phyloP scores from a whole-genome alignment of 2,329 filamentous ascomycete genomes.

The Monosporascus ibericus region DNA sequence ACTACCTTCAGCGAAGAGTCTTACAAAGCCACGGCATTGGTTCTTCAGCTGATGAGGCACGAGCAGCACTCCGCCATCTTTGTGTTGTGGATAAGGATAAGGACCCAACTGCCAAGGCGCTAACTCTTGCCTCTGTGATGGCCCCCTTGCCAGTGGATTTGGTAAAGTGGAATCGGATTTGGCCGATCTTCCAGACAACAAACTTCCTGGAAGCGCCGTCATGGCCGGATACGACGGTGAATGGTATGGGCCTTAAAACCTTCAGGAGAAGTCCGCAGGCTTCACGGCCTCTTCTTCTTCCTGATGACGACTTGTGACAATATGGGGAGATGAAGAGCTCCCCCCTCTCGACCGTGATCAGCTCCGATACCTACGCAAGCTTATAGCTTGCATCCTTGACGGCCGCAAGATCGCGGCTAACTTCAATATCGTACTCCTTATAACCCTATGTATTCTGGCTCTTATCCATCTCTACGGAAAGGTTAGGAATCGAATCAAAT shows the following conservation, averaged over 20 bases:
- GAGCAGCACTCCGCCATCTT: too few relatives aligned
- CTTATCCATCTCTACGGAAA: slow-evolving; percentile 18
- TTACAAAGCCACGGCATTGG: too few relatives aligned
- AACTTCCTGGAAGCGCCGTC: not conserved
- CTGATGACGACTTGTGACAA: slow-evolving; percentile 4
- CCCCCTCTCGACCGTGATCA: slow-evolving; percentile 24
- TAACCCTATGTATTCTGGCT: slow-evolving; percentile 22
- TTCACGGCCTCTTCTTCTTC: slow-evolving; percentile 7
- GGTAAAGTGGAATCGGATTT: not conserved
- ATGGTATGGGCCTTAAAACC: slow-evolving; percentile 10
- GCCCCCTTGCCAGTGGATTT: not conserved
- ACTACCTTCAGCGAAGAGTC: too few relatives aligned
- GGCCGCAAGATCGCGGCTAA: slow-evolving; percentile 26
- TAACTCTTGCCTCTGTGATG: not conserved
- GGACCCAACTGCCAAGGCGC: not conserved
- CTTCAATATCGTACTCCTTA: slow-evolving; percentile 29
- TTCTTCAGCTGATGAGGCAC: too few relatives aligned
- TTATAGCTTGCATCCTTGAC: slow-evolving; percentile 26
- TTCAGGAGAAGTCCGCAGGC: slow-evolving; percentile 16
- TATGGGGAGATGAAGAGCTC: slow-evolving; percentile 2
- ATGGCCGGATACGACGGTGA: slow-evolving; percentile 9
- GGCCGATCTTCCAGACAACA: not conserved
- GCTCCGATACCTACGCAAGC: slow-evolving; percentile 26
- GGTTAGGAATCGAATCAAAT: slow-evolving; percentile 15
- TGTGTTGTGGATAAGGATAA: too few relatives aligned